Conservation (phyloP, 805 yeast species). For the Metschnikowia koreensis region DNA sequence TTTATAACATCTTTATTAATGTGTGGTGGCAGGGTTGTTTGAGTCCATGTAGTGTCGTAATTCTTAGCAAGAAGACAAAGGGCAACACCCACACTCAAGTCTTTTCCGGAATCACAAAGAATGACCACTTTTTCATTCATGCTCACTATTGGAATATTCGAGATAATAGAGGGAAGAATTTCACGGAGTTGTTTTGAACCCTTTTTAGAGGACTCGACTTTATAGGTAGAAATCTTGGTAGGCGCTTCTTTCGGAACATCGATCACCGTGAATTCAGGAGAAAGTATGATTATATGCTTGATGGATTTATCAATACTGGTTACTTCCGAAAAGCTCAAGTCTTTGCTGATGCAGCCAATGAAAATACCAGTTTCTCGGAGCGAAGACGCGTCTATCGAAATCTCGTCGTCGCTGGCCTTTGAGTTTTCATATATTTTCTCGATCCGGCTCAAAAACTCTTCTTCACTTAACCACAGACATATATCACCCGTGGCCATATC, state of each 20-base stretch:
- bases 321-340: constrained; percentile 14
- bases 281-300: constrained; percentile 24
- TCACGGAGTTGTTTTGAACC: constrained; percentile 63
- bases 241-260: constrained; percentile 12
- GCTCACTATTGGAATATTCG: constrained; percentile 18
- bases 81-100: constrained; percentile 61
- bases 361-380: constrained; percentile 26
- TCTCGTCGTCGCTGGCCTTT: not conserved
- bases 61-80: constrained; percentile 49
- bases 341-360: constrained; percentile 25
- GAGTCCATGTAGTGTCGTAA: constrained; percentile 44
- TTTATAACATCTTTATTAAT: constrained; percentile 53
- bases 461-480: constrained; percentile 23
- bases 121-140: constrained; percentile 33
- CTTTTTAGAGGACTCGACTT: constrained; percentile 47
- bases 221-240: constrained; percentile 14
- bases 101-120: constrained; percentile 63
- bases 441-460: constrained; percentile 21
- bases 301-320: not conserved
- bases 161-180: constrained; percentile 42
- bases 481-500: constrained; percentile 24
- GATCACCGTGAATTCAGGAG: constrained; percentile 13
- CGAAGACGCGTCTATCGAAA: constrained; percentile 12
- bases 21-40: constrained; percentile 14
- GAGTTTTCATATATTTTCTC: constrained; percentile 12